These are phyloP conservation scores for Scenedesmus sp. DNA, from an alignment of 163 green algal genomes.

Conservation along the genomic window DNA sequence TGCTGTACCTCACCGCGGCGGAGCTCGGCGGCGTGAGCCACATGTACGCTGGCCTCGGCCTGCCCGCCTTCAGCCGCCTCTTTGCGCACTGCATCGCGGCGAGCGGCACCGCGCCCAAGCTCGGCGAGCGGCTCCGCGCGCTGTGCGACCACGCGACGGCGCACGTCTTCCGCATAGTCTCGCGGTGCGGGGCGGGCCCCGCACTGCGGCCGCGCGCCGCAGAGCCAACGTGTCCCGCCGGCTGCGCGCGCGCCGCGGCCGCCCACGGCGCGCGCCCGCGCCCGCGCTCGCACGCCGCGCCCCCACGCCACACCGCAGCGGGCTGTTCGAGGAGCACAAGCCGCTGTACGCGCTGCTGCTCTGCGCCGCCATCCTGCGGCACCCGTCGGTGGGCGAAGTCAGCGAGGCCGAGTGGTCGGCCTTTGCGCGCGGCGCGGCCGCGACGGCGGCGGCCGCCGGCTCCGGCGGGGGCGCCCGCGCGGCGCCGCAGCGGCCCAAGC, in stretches of 20 bases:
- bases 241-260: too few species aligned
- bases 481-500: background rate
- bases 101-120: conserved; percentile 64
- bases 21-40: conserved; percentile 78
- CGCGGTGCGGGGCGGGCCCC: conserved; percentile 52
- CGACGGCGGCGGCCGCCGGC: background rate
- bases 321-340: conserved; percentile 90
- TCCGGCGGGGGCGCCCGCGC: background rate
- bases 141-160: conserved; percentile 71
- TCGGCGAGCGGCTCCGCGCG: conserved; percentile 65
- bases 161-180: conserved; percentile 83
- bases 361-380: conserved; percentile 71
- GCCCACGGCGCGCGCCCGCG: too few species aligned
- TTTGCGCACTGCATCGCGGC: conserved; percentile 82
- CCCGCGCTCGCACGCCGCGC: too few species aligned
- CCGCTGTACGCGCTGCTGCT: conserved; percentile 79
- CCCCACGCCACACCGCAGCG: too few species aligned
- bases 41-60: conserved; percentile 88
- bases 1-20: conserved; percentile 84
- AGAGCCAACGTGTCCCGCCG: too few species aligned
- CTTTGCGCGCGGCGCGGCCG: conserved; percentile 67
- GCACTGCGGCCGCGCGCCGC: background rate
- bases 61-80: conserved; percentile 80
- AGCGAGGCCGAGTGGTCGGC: conserved; percentile 76
- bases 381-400: conserved; percentile 57